Base-by-base conservation (phyloP, 1,139 yeast species). In the Magnusiomyces fungicola region DNA sequence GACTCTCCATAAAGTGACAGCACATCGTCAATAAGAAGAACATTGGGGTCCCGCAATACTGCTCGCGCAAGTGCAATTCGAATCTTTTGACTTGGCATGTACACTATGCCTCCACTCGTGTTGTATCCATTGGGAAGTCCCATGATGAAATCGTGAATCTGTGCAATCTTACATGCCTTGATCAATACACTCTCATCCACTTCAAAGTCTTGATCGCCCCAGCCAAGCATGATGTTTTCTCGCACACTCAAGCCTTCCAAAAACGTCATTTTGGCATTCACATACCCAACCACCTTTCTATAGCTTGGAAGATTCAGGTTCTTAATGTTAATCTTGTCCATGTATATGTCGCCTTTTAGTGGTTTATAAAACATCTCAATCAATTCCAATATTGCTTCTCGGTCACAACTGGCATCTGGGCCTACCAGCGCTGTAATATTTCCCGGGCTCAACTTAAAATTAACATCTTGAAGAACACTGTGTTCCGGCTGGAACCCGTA, bases 341-440 rank as follows among this genome's bases (percentile, higher is more conserved):
- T 74, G 25, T 72, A 57, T n/a, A 90, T 80, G 41, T 66, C 59
- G 4, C 98, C 97, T 0, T 69, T 59, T 2, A 71, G 60, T 1
- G 96, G 94, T 56, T 84, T 81, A 65, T 90, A 90, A 65, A 87
- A 89, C 50, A 95, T 70, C 56, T 89, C 75, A 47, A 88, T 67
- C 47, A 90, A 69, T 29, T 90, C 85, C 10, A 95, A 83, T 32
- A 92, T 81, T 0, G 97, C 89, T 1, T 95, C 85, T 66, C 90
- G 90, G 37, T 97, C 97, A 60, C 94, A 79, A 5, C 97, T 97
- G 2, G 95, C 18, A 14, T 45, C 86, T 1, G 96, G 94, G 0
- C 97, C 97, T 2, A 90, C 97, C 54, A 90, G 76, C 58, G 97
- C 95, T 25, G 87, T 86, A 61, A 86, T 87, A 52, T 92, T 88